Evolutionary conservation across 257 asterid species (phyloP), one percentile per base, ranked within the genome.

Genomic region (Mitragyna speciosa): DNA sequence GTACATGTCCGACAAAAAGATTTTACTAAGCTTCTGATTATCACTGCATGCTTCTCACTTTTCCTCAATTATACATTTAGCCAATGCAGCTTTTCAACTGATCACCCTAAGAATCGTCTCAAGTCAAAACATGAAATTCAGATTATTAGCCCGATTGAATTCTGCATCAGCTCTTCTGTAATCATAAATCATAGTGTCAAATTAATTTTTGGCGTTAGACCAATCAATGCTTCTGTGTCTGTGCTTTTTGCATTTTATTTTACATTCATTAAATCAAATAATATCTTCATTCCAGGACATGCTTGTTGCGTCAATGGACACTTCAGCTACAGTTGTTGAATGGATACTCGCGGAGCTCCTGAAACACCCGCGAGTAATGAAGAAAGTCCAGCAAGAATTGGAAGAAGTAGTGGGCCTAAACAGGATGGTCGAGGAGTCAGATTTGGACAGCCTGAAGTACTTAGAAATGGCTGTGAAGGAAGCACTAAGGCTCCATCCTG

Each of bases 381-480:
- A 63, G 41, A 88, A 87, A 43, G 82, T 86, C 19, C 89, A 86
- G 82, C 81, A 72, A 66, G 93, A 91, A 69, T 26, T 89, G 69
- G 89, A 85, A 49, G 68, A 83, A 52, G 81, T 79, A 7, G 90
- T 91, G 63, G 92, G 93, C 19, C 12, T 86, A 81, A 77, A 84
- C 22, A 85, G 89, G 80, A 84, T 75, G 84, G 94, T 87, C 0
- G 89, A 89, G 79, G 92, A 89, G 80, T 79, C 90, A 8, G 91
- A 90, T 75, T 76, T 90, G 6, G 92, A 90, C 26, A 69, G 47
- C 10, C 89, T 90, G 8, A 64, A 79, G 15, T 90, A 87, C 67
- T 70, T 90, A 7, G 64, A 87, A 74, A 85, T 85, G 88, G 92
- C 89, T 0, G 66, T 90, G 4, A 90, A 90, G 76, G 95, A 90